Conservation (phyloP, 495 filamentous ascomycete species). For the Penicillium maclennaniae region DNA sequence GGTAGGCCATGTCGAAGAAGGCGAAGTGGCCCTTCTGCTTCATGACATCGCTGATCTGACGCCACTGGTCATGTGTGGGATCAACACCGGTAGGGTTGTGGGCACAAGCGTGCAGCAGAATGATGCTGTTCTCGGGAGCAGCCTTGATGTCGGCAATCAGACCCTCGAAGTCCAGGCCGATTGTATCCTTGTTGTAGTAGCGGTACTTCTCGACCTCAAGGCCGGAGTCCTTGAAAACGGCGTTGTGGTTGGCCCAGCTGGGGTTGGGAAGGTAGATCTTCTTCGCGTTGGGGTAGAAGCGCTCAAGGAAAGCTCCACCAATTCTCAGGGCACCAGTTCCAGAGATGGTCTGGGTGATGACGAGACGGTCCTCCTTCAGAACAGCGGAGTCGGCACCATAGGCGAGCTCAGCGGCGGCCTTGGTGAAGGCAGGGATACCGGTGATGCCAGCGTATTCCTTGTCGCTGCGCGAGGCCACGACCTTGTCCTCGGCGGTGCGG, state of each 20-base stretch:
- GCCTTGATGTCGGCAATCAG: constrained; percentile 87
- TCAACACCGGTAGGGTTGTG: constrained; percentile 99
- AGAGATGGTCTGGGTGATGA: constrained; percentile 96
- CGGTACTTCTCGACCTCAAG: constrained; percentile 89
- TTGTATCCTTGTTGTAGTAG: constrained; percentile 99
- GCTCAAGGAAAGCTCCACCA: constrained; percentile 85
- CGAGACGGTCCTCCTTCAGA: constrained; percentile 73
- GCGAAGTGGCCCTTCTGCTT: constrained; percentile 87
- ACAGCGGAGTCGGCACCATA: constrained; percentile 77
- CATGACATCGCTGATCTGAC: constrained; percentile 81
- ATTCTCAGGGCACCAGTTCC: constrained; percentile 94
- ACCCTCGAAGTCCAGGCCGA: constrained; percentile 95
- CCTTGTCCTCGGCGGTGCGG: constrained; percentile 78
- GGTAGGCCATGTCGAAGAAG: constrained; percentile 99
- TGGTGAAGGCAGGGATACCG: constrained; percentile 89
- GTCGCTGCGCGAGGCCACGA: constrained; percentile 72
- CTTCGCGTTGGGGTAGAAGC: constrained; percentile 86
- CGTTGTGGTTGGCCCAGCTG: constrained; percentile 97
- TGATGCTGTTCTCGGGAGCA: constrained; percentile 78
- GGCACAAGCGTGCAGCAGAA: constrained; percentile 94
- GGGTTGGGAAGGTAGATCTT: constrained; percentile 93
- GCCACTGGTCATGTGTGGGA: constrained; percentile 90
- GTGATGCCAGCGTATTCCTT: constrained; percentile 99
- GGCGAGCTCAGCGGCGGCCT: constrained; percentile 82
- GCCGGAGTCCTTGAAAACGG: constrained; percentile 90